These are phyloP conservation scores for Acacia pycnantha DNA, from an alignment of 331 rosid genomes.

Conservation along the genomic window DNA sequence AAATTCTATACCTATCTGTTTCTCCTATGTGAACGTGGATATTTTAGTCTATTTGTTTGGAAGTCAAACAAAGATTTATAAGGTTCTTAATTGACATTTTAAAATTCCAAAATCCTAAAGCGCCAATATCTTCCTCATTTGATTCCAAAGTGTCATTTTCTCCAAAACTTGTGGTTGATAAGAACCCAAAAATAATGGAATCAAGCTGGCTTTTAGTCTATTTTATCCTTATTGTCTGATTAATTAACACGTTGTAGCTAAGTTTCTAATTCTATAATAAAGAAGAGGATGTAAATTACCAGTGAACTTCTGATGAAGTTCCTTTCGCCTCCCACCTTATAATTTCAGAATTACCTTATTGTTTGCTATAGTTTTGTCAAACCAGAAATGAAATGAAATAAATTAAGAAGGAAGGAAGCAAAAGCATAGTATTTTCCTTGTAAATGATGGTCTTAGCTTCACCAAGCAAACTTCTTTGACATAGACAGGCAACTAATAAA, in stretches of 20 bases:
- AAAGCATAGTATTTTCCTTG: background rate
- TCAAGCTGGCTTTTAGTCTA: background rate
- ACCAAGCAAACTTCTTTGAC: background rate
- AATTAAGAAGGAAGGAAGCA: background rate
- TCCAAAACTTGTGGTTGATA: background rate
- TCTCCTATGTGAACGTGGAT: background rate
- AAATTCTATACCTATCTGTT: background rate
- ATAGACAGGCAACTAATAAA: background rate
- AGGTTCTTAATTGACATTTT: background rate
- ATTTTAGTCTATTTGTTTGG: no score
- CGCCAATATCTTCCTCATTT: background rate
- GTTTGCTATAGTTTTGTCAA: background rate
- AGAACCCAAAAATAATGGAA: background rate
- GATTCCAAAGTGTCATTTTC: background rate
- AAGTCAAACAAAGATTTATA: no score
- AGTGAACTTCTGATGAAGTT: background rate
- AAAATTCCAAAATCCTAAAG: background rate
- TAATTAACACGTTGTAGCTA: background rate
- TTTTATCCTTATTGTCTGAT: background rate
- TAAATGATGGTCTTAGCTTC: background rate
- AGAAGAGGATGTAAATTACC: background rate
- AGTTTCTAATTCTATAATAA: background rate
- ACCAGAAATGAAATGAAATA: background rate
- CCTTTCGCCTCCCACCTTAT: background rate
- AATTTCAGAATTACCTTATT: background rate